A percentile compares a stretch with the other conserved stretches of the same genome.
phyloP scores from a whole-genome alignment of 805 yeast species.

The Alloascoidea hylecoeti region DNA sequence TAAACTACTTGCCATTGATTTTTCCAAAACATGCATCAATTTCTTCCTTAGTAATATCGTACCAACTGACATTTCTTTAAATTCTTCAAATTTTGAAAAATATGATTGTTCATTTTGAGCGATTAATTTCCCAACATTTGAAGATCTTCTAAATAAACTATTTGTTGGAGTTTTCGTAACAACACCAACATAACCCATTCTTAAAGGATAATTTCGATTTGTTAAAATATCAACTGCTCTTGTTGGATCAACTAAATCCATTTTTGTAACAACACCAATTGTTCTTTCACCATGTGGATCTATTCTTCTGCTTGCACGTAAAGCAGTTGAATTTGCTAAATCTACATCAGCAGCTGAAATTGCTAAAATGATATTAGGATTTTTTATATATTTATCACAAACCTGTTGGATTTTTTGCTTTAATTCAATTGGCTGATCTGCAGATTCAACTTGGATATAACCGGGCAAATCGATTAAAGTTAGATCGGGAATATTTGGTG shows the following conservation, averaged over 20 bases:
- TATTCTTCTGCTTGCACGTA: slow-evolving; percentile 75
- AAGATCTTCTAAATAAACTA: slow-evolving; percentile 38
- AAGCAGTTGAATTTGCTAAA: slow-evolving; percentile 89
- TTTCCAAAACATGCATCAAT: slow-evolving; percentile 76
- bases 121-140: slow-evolving; percentile 38
- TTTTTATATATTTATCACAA: slow-evolving; percentile 75
- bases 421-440: slow-evolving; percentile 83
- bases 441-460: slow-evolving; percentile 91
- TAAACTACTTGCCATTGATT: slow-evolving; percentile 78
- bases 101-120: slow-evolving; percentile 34
- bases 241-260: slow-evolving; percentile 77
- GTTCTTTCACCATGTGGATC: slow-evolving; percentile 96
- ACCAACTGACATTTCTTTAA: slow-evolving; percentile 53
- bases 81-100: slow-evolving; percentile 49
- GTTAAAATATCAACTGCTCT: slow-evolving; percentile 53
- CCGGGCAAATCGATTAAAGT: slow-evolving; percentile 95
- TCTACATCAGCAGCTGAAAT: slow-evolving; percentile 98
- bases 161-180: slow-evolving; percentile 59
- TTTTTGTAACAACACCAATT: slow-evolving; percentile 88
- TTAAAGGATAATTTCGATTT: slow-evolving; percentile 77
- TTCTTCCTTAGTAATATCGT: slow-evolving; percentile 64
- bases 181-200: slow-evolving; percentile 98
- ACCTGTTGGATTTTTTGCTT: slow-evolving; percentile 66
- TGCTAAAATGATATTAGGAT: slow-evolving; percentile 90
- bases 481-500: slow-evolving; percentile 75